These are phyloP conservation scores for Euphrasia confusa DNA, from an alignment of 257 asterid genomes.

Conservation along the genomic window DNA sequence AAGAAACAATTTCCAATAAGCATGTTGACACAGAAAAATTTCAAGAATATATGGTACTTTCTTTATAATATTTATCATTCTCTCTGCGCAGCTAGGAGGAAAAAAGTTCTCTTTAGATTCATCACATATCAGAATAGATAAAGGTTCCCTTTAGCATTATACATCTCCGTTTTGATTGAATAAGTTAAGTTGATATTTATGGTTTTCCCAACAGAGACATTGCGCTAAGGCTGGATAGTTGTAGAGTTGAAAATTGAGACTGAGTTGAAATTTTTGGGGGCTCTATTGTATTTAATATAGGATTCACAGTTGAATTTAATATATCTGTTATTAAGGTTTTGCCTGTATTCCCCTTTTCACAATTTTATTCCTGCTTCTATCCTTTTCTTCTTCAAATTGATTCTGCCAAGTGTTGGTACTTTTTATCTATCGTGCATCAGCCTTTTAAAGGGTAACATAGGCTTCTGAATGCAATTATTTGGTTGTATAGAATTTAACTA, in stretches of 20 bases:
- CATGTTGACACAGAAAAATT: constrained; percentile 58
- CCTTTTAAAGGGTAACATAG: background rate
- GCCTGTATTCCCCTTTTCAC: background rate
- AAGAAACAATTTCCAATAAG: constrained; percentile 58
- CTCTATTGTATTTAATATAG: background rate
- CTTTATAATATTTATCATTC: constrained; percentile 18
- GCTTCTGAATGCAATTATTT: background rate
- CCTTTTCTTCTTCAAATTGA: background rate
- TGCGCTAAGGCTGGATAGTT: constrained; percentile 9
- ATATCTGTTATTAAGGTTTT: constrained; percentile 3
- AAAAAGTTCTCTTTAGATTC: background rate
- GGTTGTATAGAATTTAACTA: background rate
- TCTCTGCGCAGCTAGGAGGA: constrained; percentile 5
- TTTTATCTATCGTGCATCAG: background rate
- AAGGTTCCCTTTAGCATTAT: constrained; percentile 3
- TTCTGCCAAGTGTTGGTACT: constrained; percentile 1
- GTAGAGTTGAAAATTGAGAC: background rate
- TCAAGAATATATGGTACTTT: constrained; percentile 60
- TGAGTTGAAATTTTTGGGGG: constrained; percentile 10
- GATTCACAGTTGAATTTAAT: constrained; percentile 9
- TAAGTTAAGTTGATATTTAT: constrained; percentile 12
- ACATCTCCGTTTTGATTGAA: constrained; percentile 6
- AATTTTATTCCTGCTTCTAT: background rate
- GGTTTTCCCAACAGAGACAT: constrained; percentile 9
- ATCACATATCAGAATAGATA: constrained; percentile 10